A percentile compares a stretch with the other conserved stretches of the same genome.
Evolutionary conservation across 169 alveolate species (phyloP).

Genomic region (Eimeria falciformis): DNA sequence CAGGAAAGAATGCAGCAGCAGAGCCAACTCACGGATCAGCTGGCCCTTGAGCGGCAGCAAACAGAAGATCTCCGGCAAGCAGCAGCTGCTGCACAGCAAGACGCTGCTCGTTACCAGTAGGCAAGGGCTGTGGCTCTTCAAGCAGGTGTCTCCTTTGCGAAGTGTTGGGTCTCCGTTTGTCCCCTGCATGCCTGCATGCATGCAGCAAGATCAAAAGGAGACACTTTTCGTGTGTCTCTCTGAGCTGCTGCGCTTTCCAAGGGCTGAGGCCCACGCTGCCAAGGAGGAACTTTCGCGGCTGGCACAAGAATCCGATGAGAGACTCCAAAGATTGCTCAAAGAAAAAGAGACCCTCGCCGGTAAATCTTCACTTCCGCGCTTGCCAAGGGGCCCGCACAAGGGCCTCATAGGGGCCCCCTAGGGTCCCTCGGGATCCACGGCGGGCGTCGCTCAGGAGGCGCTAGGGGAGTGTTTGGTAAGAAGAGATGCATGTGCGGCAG

Average conservation of each 20-base stretch:
- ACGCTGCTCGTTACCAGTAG: background rate
- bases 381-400: no score
- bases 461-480: no score
- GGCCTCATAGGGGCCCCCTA: no score
- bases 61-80: background rate
- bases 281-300: background rate
- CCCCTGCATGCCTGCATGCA: no score
- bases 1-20: background rate
- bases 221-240: background rate
- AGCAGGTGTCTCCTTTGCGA: no score
- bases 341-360: background rate
- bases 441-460: no score
- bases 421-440: no score
- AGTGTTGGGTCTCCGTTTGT: no score
- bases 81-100: background rate
- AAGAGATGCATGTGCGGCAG: no score
- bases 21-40: background rate
- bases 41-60: background rate
- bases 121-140: no score
- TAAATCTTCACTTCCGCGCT: background rate
- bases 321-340: background rate
- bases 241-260: background rate
- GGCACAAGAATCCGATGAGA: background rate
- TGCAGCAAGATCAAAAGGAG: no score
- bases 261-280: background rate